Evolutionary conservation across 306 rosid species (phyloP).

Genomic region (Castanea crenata): DNA sequence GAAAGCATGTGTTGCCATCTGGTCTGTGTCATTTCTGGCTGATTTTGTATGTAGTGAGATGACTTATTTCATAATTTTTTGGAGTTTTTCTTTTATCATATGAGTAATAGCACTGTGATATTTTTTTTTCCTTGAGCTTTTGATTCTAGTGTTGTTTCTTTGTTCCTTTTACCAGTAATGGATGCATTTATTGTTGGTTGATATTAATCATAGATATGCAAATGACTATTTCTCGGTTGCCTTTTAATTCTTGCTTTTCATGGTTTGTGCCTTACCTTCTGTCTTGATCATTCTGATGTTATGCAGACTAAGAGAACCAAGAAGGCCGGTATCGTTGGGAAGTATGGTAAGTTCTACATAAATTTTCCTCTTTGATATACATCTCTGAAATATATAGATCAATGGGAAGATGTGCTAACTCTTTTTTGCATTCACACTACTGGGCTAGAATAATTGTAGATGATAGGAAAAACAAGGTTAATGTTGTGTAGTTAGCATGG

Average conservation of each 20-base stretch:
- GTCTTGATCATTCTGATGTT: not conserved
- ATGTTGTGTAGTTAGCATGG: not conserved
- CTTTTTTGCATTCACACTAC: not conserved
- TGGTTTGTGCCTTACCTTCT: not conserved
- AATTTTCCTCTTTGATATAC: not conserved
- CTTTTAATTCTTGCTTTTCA: too few relatives aligned
- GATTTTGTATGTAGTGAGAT: not conserved
- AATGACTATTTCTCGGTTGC: not conserved
- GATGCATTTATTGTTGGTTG: not conserved
- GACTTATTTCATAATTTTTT: not conserved
- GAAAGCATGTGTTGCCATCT: not conserved
- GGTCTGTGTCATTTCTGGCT: not conserved
- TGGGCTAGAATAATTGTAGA: not conserved
- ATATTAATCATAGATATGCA: not conserved
- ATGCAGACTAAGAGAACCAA: slow-evolving; percentile 84
- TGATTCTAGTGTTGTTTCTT: not conserved
- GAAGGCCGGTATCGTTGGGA: slow-evolving; percentile 90
- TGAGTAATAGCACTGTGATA: not conserved
- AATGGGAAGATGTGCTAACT: not conserved
- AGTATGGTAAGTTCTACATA: slow-evolving; percentile 56
- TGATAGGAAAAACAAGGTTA: not conserved
- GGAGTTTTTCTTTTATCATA: not conserved
- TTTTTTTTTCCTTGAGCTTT: not conserved
- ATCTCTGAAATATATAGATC: too few relatives aligned
- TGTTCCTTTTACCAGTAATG: not conserved